phyloP scores from a whole-genome alignment of 768 basidiomycete genomes.

The Suillus ampliporus region DNA sequence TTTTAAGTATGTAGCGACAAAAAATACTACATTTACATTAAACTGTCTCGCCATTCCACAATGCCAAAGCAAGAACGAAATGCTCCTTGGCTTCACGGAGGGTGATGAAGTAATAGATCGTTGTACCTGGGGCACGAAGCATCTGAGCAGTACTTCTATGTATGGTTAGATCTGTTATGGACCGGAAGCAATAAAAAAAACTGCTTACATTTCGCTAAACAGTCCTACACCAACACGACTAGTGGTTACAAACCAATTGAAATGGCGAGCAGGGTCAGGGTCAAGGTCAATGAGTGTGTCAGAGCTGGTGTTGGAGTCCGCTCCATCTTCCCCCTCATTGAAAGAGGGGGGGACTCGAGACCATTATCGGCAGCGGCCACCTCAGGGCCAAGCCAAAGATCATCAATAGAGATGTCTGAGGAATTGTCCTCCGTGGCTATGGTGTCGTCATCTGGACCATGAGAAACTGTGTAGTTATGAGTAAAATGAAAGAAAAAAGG shows the following conservation, averaged over 20 bases:
- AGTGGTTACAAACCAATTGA: neutral
- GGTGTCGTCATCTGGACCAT: too few species aligned
- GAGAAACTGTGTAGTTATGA: neutral
- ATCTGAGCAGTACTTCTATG: neutral
- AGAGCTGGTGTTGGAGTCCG: neutral
- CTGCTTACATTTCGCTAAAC: neutral
- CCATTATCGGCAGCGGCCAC: neutral
- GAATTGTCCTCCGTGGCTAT: too few species aligned
- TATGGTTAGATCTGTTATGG: neutral
- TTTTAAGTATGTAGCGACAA: neutral
- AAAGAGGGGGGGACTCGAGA: neutral
- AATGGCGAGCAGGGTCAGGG: neutral
- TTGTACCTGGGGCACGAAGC: neutral
- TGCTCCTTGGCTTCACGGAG: neutral
- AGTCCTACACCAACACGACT: neutral
- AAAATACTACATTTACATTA: neutral
- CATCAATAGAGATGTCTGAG: neutral
- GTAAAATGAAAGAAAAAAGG: neutral
- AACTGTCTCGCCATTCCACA: neutral
- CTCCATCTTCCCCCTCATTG: neutral
- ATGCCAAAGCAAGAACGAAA: neutral
- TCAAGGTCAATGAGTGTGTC: neutral
- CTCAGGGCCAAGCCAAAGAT: neutral
- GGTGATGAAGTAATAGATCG: neutral
- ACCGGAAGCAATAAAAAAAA: neutral